Evolutionary conservation across 306 rosid genomes (phyloP).

Genomic region (Cucurbita argyrosperma): DNA sequence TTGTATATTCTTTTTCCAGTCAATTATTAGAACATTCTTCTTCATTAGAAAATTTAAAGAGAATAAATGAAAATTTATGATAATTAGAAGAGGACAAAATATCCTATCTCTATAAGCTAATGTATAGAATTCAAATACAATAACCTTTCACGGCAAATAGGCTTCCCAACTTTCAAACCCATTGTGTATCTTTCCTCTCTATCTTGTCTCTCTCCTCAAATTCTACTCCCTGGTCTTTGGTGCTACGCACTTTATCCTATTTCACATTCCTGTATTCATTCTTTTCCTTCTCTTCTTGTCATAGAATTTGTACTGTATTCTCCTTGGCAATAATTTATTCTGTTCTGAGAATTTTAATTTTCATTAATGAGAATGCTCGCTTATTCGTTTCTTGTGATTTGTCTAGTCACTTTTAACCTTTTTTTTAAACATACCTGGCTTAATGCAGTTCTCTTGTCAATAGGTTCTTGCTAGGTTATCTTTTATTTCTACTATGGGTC

Average conservation of each 20-base stretch:
- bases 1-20: neutral
- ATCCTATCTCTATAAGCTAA: neutral
- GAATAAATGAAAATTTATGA: neutral
- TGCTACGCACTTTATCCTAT: neutral
- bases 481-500: slow-evolving; percentile 61
- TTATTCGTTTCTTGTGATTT: neutral
- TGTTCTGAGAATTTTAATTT: neutral
- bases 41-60: neutral
- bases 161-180: neutral
- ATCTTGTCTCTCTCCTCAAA: neutral
- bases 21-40: neutral
- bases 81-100: neutral
- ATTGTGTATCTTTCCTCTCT: neutral
- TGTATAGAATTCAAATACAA: neutral
- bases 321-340: neutral
- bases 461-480: slow-evolving; percentile 78
- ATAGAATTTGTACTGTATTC: neutral
- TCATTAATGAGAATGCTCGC: neutral
- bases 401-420: neutral
- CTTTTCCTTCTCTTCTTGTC: neutral
- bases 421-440: neutral
- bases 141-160: neutral
- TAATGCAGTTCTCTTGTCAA: slow-evolving; percentile 5
- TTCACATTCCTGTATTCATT: neutral
- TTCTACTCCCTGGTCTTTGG: neutral